Evolutionary conservation across 305 asterid genomes (phyloP), one percentile per base, ranked within the genome.

Genomic region (Caryopteris hybrid): DNA sequence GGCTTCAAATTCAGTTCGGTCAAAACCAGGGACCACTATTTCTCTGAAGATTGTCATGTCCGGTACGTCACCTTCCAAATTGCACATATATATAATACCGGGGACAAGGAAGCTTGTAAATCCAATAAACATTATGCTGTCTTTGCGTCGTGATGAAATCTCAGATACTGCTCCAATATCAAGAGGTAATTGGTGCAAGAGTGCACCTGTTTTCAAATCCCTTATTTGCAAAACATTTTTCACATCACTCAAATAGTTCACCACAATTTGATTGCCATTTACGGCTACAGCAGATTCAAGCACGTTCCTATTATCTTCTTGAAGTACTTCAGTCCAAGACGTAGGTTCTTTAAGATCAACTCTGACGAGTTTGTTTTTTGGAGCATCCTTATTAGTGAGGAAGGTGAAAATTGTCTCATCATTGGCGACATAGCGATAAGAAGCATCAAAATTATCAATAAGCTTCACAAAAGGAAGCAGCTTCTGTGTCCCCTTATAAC

Each of bases 81-180:
- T 78, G 82, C 96, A 91, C 74, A 78, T 76, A 77, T 91, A 91
- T 61, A 89, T 87, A 18, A 84, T 83, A 17, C 92, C 95, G 10
- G 99, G 99, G 67, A 85, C 81, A 48, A 93, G 91, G 78, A 90
- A 93, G 87, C 87, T 94, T 56, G 91, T 84, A 75, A 91, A 91
- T 52, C 86, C 89, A 71, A 89, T 58, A 72, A 94, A 94, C 36
- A 89, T 38, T 9, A 41, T 51, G 58, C 76, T 76, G 85, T 87
- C 95, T 66, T 87, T 85, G 23, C 96, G 86, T 42, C 95, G 78
- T 64, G 88, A 81, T 56, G 96, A 89, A 76, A 91, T 69, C 6
- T 77, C 89, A 31, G 85, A 82, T 4, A 91, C 96, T n/a, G 93
- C 52, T 47, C 99, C 99, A 63, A 94, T 94, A 60, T 86, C 96